Base-by-base conservation (phyloP, 1,284 basidiomycete species). In the Hemileia vastatrix region DNA sequence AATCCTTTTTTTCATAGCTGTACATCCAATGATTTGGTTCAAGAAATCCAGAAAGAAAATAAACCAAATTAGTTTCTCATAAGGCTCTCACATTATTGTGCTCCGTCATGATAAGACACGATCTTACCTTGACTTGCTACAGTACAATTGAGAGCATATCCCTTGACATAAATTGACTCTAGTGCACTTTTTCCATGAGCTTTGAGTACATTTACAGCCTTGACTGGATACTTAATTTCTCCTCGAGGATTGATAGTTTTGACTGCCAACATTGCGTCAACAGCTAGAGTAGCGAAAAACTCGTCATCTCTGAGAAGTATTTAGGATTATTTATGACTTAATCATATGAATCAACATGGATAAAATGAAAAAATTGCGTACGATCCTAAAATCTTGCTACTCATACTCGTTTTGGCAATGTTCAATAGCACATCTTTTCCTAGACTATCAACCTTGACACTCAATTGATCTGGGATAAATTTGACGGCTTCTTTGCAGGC, bases 181-280 rank as follows among this genome's bases (percentile, higher is more conserved):
- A 92, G 84, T 23, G 93, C 91, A 76, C 90, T 94, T 78, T 86
- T 87, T 64, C 95, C 95, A 75, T 99, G 95, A 6, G 95, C 95
- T 78, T 99, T 99, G 71, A 99, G 82, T n/a, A 98, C 85, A 75
- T 99, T 99, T 68, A 99, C 95, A 1, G 95, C 95, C 80, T 99
- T 98, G 71, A 98, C 95, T 6, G 95, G 95, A 79, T 98, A 99
- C 79, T 96, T 98, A 75, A 88, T 87, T 78, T 99, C 95, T 40
- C 95, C 95, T 64, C 92, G 85, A 66, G 85, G 80, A 78, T 98
- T 98, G 68, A 91, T 84, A 4, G 92, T 94, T 80, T 88, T 93
- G 67, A 99, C 95, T 2, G 95, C 88, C 45, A 94, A 83, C 92
- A 99, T 98, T 33, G 95, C 95, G 71, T 98, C 93, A 15, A 99